Evolutionary conservation across 345 rosid species (phyloP).

Genomic region (Angophora floribunda): DNA sequence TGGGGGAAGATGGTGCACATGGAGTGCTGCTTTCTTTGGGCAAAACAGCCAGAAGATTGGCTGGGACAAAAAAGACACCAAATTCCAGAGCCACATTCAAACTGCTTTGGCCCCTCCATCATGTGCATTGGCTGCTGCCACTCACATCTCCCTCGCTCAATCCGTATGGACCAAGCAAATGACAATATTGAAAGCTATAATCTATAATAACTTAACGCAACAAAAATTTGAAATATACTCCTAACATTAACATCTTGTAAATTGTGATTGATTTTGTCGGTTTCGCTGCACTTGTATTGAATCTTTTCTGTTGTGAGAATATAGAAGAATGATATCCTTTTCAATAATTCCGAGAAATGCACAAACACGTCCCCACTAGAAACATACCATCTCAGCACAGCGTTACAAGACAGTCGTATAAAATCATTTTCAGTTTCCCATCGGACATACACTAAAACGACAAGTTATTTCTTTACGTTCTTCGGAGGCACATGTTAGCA

Average conservation of each 20-base stretch:
- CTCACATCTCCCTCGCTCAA: not conserved
- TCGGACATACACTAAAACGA: not conserved
- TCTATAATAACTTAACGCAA: not conserved
- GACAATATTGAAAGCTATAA: not conserved
- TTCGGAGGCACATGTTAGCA: not conserved
- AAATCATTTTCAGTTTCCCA: not conserved
- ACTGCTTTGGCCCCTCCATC: not conserved
- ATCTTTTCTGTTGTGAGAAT: not conserved
- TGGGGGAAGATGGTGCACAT: slow-evolving; percentile 47
- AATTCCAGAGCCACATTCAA: not conserved
- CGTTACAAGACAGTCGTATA: not conserved
- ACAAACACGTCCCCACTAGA: not conserved
- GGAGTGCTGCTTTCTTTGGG: slow-evolving; percentile 27
- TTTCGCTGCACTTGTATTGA: not conserved
- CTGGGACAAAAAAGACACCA: not conserved
- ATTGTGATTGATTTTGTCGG: not conserved
- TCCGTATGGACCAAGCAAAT: not conserved
- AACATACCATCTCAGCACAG: not conserved
- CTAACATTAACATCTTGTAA: not conserved
- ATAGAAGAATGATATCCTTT: not conserved
- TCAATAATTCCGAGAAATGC: not conserved
- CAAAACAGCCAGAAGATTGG: not conserved
- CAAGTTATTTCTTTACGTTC: not conserved
- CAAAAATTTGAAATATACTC: not conserved
- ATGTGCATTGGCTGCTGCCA: not conserved